Conservation (phyloP, 148 eudicot species). For the Silene latifolia region DNA sequence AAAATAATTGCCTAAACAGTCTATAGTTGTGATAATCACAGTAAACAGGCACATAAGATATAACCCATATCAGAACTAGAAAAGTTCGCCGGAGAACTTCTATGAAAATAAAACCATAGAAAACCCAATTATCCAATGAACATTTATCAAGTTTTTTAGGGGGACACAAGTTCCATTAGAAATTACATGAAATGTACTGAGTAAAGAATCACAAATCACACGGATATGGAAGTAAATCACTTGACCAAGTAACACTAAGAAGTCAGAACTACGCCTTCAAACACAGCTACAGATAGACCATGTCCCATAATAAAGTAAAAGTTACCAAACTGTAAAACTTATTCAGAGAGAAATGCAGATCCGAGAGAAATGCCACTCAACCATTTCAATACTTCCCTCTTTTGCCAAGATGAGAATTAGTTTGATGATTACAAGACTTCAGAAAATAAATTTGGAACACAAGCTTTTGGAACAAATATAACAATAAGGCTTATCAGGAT, state of each 20-base stretch:
- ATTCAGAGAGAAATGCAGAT: background rate
- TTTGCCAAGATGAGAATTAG: background rate
- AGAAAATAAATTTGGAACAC: background rate
- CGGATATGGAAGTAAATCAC: background rate
- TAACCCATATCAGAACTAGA: background rate
- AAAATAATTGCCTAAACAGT: too few species aligned
- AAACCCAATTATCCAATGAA: slow-evolving; percentile 5
- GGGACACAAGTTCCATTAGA: background rate
- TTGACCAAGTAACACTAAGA: background rate
- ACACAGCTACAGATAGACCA: background rate
- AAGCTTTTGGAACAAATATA: background rate
- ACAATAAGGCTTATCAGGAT: background rate
- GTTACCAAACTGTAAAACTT: background rate
- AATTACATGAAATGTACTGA: background rate
- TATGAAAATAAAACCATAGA: background rate
- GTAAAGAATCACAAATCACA: background rate
- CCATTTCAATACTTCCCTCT: background rate
- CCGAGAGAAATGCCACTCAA: background rate
- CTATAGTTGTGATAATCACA: too few species aligned
- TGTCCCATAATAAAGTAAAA: too few species aligned
- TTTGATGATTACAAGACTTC: background rate
- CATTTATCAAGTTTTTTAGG: background rate
- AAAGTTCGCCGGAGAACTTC: background rate
- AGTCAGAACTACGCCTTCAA: background rate
- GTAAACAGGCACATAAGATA: background rate